These are phyloP conservation scores for Ogataea pilisensis DNA, from an alignment of 805 yeast species.

Conservation along the genomic window DNA sequence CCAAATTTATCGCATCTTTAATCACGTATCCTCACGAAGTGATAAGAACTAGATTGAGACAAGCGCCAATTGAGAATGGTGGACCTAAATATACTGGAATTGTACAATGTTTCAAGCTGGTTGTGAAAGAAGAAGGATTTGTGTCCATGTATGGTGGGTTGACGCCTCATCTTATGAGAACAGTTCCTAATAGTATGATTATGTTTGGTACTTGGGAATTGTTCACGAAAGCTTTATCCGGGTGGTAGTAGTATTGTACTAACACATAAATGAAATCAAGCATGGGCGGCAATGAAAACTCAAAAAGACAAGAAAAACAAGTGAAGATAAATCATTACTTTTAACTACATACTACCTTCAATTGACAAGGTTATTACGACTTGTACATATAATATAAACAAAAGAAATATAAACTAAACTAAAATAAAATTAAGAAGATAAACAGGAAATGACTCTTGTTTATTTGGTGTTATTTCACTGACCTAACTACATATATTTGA, in stretches of 20 bases:
- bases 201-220: conserved; percentile 99
- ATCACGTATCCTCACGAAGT: conserved; percentile 97
- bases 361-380: background rate
- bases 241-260: conserved; percentile 8
- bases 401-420: too few species aligned
- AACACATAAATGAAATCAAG: background rate
- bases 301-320: too few species aligned
- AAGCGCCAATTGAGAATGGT: conserved; percentile 80
- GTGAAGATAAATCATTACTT: too few species aligned
- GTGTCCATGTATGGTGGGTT: conserved; percentile 95
- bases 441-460: too few species aligned
- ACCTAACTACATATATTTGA: too few species aligned
- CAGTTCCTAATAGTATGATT: conserved; percentile 95
- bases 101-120: conserved; percentile 76
- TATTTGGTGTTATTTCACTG: too few species aligned
- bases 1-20: conserved; percentile 88
- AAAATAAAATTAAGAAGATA: too few species aligned
- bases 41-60: conserved; percentile 90
- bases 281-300: too few species aligned
- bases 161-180: conserved; percentile 93
- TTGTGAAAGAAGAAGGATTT: conserved; percentile 90
- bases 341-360: too few species aligned
- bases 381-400: background rate
- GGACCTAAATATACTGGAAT: conserved; percentile 85
- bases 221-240: conserved; percentile 54